These are phyloP conservation scores for Penicillium turbatum DNA, from an alignment of 495 filamentous ascomycete genomes.

Conservation along the genomic window DNA sequence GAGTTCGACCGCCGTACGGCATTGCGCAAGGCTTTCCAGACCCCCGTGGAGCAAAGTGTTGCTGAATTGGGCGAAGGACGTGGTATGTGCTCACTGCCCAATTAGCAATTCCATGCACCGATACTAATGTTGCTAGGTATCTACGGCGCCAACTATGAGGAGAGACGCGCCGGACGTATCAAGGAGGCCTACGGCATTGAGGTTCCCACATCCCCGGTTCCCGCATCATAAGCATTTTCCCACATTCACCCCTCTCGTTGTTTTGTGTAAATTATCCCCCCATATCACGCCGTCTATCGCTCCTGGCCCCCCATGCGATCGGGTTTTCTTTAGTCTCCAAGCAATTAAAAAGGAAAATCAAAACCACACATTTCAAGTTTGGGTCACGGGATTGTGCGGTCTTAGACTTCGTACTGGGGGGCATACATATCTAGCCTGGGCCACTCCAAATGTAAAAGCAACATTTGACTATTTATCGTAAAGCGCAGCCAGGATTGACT, in stretches of 20 bases:
- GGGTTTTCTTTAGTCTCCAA: constrained; percentile 15
- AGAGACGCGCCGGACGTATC: constrained; percentile 77
- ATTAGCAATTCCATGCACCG: background rate
- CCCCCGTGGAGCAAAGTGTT: constrained; percentile 78
- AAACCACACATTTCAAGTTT: constrained; percentile 2
- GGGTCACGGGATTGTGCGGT: background rate
- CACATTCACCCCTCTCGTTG: constrained; percentile 18
- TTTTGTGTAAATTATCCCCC: constrained; percentile 43
- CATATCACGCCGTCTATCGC: constrained; percentile 38
- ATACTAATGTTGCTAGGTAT: constrained; percentile 58
- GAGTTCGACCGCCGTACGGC: constrained; percentile 76
- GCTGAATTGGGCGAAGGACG: constrained; percentile 82
- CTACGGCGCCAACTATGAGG: constrained; percentile 76
- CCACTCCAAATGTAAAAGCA: too few relatives aligned
- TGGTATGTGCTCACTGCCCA: constrained; percentile 51
- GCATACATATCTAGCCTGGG: background rate
- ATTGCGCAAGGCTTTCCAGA: constrained; percentile 67
- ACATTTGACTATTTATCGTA: too few relatives aligned
- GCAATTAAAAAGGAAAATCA: constrained; percentile 5
- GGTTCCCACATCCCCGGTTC: constrained; percentile 47
- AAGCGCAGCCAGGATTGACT: background rate
- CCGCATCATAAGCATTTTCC: constrained; percentile 40
- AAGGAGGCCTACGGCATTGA: constrained; percentile 91
- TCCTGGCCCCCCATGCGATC: constrained; percentile 28
- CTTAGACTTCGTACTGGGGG: background rate